Evolutionary conservation across 352 stramenopile species (phyloP), one percentile per base, ranked within the genome.

Genomic region (Pseudoperonospora humuli): DNA sequence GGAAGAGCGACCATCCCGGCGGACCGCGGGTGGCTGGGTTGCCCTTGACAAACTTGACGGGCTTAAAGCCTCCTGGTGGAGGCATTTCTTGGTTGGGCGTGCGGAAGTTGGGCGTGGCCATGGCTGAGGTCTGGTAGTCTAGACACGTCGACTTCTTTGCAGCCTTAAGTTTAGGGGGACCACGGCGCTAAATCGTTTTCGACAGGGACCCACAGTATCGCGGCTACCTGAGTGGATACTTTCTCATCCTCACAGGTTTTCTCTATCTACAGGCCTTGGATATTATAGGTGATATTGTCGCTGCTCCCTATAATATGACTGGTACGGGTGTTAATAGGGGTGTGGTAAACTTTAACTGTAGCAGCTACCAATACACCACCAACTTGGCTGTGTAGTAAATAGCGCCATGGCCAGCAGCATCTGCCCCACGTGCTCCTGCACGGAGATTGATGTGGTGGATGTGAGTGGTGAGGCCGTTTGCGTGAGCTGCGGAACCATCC

Each of bases 341-440:
- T 50, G 38, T 18, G 39, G 34, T 32, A 43, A 17, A 2, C 0
- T 5, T 3, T 3, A 46, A n/a, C n/a, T n/a, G n/a, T n/a, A n/a
- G n/a, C n/a, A n/a, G n/a, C n/a, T n/a, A n/a, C n/a, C 44, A 56
- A 39, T 44, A 51, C 37, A 7, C 10, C 1, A 21, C 47, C 43
- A 37, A 42, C 19, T 21, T 26, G n/a, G 7, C 15, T 11, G 21
- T 17, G 9, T 47, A 41, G 40, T 5, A 62, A 13, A 32, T 17
- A 32, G 34, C 36, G 45, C 48, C 51, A 83, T 83, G 50, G 56
- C 69, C 31, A 67, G 38, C 33, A 75, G 48, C 50, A 75, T 93
- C 41, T 98, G 94, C 64, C 92, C 93, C 20, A 97, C 96, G 59
- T 98, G 94, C 72, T 91, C 86, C 38, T 96, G 86, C 53, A 95